Percentiles rank a stretch among this genome's conserved stretches.
phyloP scores from a whole-genome alignment of 208 protist species.

The Spongospora subterranea region DNA sequence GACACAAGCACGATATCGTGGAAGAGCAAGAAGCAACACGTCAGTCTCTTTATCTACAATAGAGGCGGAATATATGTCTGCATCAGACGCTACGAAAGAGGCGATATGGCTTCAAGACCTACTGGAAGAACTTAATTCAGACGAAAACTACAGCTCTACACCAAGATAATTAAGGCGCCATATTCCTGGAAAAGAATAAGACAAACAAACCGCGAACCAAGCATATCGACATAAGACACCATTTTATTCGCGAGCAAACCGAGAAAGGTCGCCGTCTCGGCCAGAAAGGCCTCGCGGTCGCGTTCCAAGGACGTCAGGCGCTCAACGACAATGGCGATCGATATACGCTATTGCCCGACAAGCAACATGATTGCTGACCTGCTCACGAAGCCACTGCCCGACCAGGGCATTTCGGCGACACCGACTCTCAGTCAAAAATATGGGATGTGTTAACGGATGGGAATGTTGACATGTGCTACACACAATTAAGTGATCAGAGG shows the following conservation, averaged over 20 bases:
- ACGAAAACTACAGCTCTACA: neutral
- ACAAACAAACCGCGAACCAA: neutral
- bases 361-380: no score
- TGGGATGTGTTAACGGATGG: no score
- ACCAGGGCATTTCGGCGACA: no score
- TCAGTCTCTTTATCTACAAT: neutral
- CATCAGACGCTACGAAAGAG: neutral
- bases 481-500: no score
- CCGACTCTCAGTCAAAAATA: no score
- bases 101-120: neutral
- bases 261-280: no score
- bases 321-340: no score
- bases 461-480: no score
- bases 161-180: slow-evolving; percentile 5
- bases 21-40: neutral
- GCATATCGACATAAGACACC: neutral
- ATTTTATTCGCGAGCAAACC: neutral
- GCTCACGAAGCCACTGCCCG: no score
- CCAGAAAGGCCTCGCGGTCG: no score
- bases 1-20: neutral
- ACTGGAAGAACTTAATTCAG: neutral
- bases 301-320: no score
- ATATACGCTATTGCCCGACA: no score
- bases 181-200: neutral
- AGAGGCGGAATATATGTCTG: neutral